phyloP scores from a whole-genome alignment of 768 basidiomycete genomes.

The Paxillus ammoniavirescens region DNA sequence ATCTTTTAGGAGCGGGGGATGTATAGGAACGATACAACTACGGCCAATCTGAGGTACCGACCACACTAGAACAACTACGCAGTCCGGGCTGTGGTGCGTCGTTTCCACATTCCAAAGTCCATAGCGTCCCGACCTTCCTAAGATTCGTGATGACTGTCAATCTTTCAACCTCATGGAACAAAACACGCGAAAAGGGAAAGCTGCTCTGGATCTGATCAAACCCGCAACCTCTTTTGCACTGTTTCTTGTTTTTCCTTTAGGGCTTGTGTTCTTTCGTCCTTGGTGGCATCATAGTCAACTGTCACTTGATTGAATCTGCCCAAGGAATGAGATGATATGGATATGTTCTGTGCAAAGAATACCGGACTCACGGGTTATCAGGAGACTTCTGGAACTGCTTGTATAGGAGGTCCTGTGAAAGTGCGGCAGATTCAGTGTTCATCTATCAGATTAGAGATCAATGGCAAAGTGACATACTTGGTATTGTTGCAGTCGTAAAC shows the following conservation, averaged over 20 bases:
- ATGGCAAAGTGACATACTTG: conserved; percentile 44
- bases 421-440: conserved; percentile 1
- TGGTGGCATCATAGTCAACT: conserved; percentile 80
- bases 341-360: conserved; percentile 4
- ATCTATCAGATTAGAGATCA: background rate
- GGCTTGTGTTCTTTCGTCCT: conserved; percentile 80
- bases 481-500: conserved; percentile 88
- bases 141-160: no score
- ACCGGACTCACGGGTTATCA: conserved; percentile 78
- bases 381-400: conserved; percentile 97
- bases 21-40: no score
- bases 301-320: conserved; percentile 80
- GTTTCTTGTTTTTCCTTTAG: conserved; percentile 66
- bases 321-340: conserved; percentile 2
- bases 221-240: conserved; percentile 65
- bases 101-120: no score
- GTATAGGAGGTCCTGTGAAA: conserved; percentile 71
- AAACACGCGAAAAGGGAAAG: background rate
- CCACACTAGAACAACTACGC: no score
- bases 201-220: conserved; percentile 12
- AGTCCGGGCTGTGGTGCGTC: no score
- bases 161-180: no score
- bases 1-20: no score
- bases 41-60: no score
- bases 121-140: no score